Conservation (phyloP, 2,329 filamentous ascomycete genomes). For the Tolypocladium amazonense region DNA sequence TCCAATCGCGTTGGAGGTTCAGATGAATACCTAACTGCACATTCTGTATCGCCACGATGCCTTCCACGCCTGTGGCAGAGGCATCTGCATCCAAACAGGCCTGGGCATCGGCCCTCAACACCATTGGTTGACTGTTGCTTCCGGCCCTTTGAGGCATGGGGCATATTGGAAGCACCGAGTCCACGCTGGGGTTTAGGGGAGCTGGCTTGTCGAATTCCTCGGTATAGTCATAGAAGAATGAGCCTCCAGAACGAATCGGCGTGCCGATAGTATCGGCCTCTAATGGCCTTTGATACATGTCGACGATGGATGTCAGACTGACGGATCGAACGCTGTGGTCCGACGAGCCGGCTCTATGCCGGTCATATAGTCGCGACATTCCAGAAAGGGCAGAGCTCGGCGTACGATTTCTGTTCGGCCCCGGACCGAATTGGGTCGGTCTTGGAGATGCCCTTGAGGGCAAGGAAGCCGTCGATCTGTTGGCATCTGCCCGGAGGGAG, state of each 20-base stretch:
- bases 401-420: conserved; percentile 20
- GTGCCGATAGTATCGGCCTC: conserved; percentile 15
- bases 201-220: conserved; percentile 34
- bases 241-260: conserved; percentile 17
- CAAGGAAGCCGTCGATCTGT: conserved; percentile 29
- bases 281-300: conserved; percentile 30
- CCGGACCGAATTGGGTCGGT: conserved; percentile 10
- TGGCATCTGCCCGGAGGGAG: conserved; percentile 27
- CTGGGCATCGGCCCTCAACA: conserved; percentile 13
- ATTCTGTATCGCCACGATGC: not conserved
- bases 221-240: conserved; percentile 43
- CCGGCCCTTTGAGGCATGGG: conserved; percentile 18
- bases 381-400: conserved; percentile 21
- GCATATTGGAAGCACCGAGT: conserved; percentile 14
- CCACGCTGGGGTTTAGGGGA: conserved; percentile 6
- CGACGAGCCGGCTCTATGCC: conserved; percentile 22
- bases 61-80: not conserved
- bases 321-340: conserved; percentile 30
- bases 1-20: not conserved
- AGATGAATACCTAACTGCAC: not conserved
- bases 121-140: conserved; percentile 12
- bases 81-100: not conserved
- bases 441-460: conserved; percentile 18
- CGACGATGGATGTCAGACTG: conserved; percentile 39
- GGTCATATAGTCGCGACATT: conserved; percentile 17